Conservation (phyloP, 768 basidiomycete species). For the Mycena vulgaris region DNA sequence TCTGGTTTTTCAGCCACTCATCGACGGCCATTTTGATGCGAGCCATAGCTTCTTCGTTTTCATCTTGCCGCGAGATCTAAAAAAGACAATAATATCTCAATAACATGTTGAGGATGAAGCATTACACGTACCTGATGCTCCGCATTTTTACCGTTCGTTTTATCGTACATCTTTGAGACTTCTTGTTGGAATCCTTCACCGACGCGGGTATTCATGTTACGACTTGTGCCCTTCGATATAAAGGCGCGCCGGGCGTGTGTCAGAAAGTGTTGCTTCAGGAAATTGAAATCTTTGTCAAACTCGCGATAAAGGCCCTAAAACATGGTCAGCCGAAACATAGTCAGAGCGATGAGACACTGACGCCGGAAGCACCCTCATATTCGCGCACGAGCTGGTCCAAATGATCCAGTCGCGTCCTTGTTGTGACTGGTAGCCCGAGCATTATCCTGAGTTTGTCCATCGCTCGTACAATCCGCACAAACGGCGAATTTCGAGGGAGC, state of each 20-base stretch:
- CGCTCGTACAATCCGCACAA: neutral
- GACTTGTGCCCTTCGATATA: slow-evolving; percentile 20
- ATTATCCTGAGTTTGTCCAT: slow-evolving; percentile 1
- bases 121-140: slow-evolving; percentile 24
- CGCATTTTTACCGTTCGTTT: slow-evolving; percentile 29
- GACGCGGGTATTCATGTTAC: slow-evolving; percentile 30
- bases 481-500: neutral
- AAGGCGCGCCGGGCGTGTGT: slow-evolving; percentile 1
- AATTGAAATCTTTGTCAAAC: neutral
- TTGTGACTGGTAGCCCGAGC: neutral
- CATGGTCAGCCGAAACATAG: neutral
- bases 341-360: neutral
- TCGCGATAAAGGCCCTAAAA: neutral
- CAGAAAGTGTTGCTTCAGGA: slow-evolving; percentile 30
- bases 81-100: neutral
- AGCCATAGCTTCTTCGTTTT: slow-evolving; percentile 9
- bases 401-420: neutral
- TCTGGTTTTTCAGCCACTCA: neutral
- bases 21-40: slow-evolving; percentile 10
- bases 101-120: neutral
- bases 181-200: slow-evolving; percentile 35
- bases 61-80: neutral
- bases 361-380: neutral
- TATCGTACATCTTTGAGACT: neutral
- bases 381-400: neutral